phyloP scores from a whole-genome alignment of 228 moss, liverwort and hornwort genomes.

The Sphagnum fallax region DNA sequence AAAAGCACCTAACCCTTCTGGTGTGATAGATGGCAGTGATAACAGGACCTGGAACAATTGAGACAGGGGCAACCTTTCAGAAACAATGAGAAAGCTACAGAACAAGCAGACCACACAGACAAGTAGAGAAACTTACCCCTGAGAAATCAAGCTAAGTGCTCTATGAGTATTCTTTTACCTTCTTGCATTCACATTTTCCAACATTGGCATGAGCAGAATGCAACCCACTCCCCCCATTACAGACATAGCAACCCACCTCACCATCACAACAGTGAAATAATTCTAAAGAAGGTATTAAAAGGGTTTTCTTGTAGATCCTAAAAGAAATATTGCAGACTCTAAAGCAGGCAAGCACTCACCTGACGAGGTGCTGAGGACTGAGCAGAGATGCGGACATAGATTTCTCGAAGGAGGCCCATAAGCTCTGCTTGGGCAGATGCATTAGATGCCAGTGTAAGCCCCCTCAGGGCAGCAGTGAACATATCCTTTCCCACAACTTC shows the following conservation, averaged over 20 bases:
- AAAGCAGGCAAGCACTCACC: constrained; percentile 20
- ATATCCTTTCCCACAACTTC: constrained; percentile 82
- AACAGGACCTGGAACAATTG: constrained; percentile 54
- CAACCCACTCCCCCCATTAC: too few species aligned
- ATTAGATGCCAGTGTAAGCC: constrained; percentile 84
- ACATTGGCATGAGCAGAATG: background rate
- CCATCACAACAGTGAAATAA: too few species aligned
- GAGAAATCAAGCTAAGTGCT: background rate
- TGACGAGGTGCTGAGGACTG: constrained; percentile 70
- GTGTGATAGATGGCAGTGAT: constrained; percentile 72
- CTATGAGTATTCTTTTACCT: background rate
- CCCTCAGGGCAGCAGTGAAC: constrained; percentile 87
- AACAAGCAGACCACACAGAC: background rate
- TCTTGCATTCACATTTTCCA: background rate
- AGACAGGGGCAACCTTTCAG: background rate
- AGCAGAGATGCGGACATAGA: constrained; percentile 60
- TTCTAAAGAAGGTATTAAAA: too few species aligned
- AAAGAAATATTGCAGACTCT: too few species aligned
- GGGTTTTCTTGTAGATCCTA: too few species aligned
- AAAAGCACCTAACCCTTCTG: constrained; percentile 55
- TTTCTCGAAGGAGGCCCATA: constrained; percentile 86
- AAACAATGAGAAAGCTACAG: too few species aligned
- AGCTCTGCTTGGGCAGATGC: constrained; percentile 87
- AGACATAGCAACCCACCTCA: too few species aligned
- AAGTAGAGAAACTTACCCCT: too few species aligned